These are phyloP conservation scores for Neoboletus magnificus DNA, from an alignment of 768 basidiomycete genomes.

Conservation along the genomic window DNA sequence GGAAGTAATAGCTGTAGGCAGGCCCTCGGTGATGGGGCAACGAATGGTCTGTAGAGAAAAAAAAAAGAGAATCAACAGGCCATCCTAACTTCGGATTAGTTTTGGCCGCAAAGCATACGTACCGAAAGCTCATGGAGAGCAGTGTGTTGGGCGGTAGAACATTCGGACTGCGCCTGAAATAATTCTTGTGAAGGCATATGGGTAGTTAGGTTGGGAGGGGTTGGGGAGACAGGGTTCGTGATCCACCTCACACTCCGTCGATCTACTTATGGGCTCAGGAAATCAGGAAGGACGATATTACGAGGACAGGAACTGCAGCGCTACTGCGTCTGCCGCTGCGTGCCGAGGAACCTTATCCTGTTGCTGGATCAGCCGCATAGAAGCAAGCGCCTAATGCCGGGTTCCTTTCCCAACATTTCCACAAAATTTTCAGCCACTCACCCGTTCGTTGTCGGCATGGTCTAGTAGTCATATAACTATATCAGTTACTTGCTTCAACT, in stretches of 20 bases:
- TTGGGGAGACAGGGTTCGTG: neutral
- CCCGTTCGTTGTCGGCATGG: neutral
- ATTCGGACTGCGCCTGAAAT: neutral
- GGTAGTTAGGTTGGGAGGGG: neutral
- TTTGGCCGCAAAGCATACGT: neutral
- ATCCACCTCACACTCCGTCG: neutral
- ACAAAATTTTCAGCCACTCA: neutral
- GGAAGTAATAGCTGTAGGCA: neutral
- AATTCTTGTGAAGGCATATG: slow-evolving; percentile 5
- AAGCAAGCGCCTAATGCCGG: neutral
- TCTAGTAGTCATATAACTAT: neutral
- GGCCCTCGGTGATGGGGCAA: neutral
- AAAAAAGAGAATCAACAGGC: neutral
- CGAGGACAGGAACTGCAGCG: slow-evolving; percentile 1
- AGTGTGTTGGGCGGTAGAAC: neutral
- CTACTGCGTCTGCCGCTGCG: neutral
- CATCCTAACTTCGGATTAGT: neutral
- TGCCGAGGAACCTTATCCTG: slow-evolving; percentile 17
- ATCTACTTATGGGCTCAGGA: slow-evolving; percentile 15
- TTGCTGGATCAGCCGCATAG: neutral
- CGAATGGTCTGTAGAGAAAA: neutral
- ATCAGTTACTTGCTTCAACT: neutral
- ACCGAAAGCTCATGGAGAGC: neutral
- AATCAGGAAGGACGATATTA: slow-evolving; percentile 1
- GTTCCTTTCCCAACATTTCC: neutral